Percentiles rank a stretch among this genome's conserved stretches.
Conservation (phyloP, 176 grass and related monocot genomes). For the Paspalum notatum region DNA sequence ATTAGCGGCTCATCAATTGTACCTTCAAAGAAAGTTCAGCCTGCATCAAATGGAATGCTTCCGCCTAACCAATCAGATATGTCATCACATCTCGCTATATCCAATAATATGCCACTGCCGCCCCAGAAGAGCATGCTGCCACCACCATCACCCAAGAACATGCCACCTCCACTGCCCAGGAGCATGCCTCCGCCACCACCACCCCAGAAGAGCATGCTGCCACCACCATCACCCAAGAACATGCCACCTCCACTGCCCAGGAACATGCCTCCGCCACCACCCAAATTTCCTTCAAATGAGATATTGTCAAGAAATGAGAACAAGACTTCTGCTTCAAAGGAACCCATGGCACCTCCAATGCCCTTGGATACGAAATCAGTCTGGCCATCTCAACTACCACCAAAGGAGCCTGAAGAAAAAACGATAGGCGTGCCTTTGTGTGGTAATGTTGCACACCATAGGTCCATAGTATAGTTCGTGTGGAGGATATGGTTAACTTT, state of each 20-base stretch:
- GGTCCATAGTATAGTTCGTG: background rate
- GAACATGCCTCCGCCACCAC: constrained; percentile 51
- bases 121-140: constrained; percentile 35
- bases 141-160: constrained; percentile 21
- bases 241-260: constrained; percentile 29
- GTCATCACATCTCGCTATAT: constrained; percentile 21
- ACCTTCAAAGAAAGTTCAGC: constrained; percentile 53
- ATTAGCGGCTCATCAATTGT: constrained; percentile 42
- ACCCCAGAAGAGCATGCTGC: constrained; percentile 37
- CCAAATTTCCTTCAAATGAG: constrained; percentile 58
- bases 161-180: constrained; percentile 26
- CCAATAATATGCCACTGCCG: constrained; percentile 25
- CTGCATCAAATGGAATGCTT: constrained; percentile 48
- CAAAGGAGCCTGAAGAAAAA: constrained; percentile 44
- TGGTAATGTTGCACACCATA: constrained; percentile 54
- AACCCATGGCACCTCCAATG: constrained; percentile 25
- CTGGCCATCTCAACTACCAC: constrained; percentile 27
- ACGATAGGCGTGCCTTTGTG: constrained; percentile 36
- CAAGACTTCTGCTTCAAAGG: constrained; percentile 30
- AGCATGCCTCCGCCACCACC: constrained; percentile 52
- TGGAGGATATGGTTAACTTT: background rate
- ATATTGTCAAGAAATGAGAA: constrained; percentile 38
- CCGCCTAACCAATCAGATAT: constrained; percentile 33
- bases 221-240: constrained; percentile 41
- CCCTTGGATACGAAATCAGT: constrained; percentile 25